A percentile compares a stretch with the other conserved stretches of the same genome.
phyloP scores from a whole-genome alignment of 1,139 yeast genomes.

The Meyerozyma guilliermondii region DNA sequence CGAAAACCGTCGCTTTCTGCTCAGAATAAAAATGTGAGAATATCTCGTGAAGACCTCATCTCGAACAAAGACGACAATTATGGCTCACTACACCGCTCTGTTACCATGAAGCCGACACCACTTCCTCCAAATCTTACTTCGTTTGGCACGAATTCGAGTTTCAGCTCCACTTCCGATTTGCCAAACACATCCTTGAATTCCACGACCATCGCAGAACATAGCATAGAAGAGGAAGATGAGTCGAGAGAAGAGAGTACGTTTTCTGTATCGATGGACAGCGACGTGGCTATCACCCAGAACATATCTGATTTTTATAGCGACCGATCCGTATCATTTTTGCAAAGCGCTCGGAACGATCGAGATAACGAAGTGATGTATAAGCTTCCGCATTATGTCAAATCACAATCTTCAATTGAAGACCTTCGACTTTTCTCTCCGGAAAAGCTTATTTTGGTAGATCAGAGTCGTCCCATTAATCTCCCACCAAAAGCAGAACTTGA shows the following conservation, averaged over 20 bases:
- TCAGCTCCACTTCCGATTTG: slow-evolving; percentile 9
- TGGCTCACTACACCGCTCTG: not conserved
- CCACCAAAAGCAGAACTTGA: slow-evolving; percentile 38
- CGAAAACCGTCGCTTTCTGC: slow-evolving; percentile 4
- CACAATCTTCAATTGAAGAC: slow-evolving; percentile 42
- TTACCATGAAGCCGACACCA: not conserved
- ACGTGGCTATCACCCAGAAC: slow-evolving; percentile 30
- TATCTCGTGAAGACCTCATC: slow-evolving; percentile 4
- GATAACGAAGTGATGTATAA: slow-evolving; percentile 33
- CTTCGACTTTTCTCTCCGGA: slow-evolving; percentile 38
- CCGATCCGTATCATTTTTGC: slow-evolving; percentile 31
- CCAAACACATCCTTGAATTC: slow-evolving; percentile 4
- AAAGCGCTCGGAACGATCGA: slow-evolving; percentile 26
- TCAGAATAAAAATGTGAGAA: not conserved
- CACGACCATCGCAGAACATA: slow-evolving; percentile 11
- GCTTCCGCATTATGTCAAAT: slow-evolving; percentile 34
- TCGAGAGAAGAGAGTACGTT: slow-evolving; percentile 6
- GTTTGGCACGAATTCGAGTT: not conserved
- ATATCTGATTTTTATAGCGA: slow-evolving; percentile 35
- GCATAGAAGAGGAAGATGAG: slow-evolving; percentile 16
- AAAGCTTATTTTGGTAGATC: slow-evolving; percentile 35
- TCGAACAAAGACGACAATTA: slow-evolving; percentile 5
- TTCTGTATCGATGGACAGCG: slow-evolving; percentile 18
- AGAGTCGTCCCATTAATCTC: slow-evolving; percentile 41
- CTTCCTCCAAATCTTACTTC: not conserved